A percentile compares a stretch with the other conserved stretches of the same genome.
phyloP scores from a whole-genome alignment of 2,329 filamentous ascomycete species.

The Malbranchea cinnamomea region DNA sequence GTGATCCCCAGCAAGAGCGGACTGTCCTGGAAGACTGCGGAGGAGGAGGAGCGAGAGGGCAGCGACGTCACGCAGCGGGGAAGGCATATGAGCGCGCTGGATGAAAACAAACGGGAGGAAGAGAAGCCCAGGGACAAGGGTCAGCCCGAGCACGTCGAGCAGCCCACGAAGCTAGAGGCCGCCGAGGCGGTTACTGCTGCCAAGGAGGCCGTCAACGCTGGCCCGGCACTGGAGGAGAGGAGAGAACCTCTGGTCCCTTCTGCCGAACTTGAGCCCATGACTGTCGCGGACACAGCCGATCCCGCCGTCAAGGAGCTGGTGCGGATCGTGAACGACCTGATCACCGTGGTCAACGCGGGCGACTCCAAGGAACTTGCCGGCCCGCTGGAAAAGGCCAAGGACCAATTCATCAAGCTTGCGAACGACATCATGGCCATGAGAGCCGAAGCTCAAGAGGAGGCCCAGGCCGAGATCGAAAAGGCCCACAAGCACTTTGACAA shows the following conservation, averaged over 20 bases:
- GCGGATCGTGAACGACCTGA: slow-evolving; percentile 91
- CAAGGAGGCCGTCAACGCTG: slow-evolving; percentile 19
- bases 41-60: slow-evolving; percentile 40
- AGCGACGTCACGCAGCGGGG: slow-evolving; percentile 42
- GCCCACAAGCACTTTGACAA: slow-evolving; percentile 67
- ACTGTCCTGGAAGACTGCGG: slow-evolving; percentile 62
- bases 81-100: slow-evolving; percentile 31
- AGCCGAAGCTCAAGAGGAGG: slow-evolving; percentile 50
- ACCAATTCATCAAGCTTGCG: slow-evolving; percentile 63
- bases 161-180: slow-evolving; percentile 16
- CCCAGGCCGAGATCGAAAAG: slow-evolving; percentile 58
- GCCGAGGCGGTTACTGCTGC: slow-evolving; percentile 17
- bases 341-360: slow-evolving; percentile 82
- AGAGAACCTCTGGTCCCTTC: slow-evolving; percentile 31
- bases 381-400: slow-evolving; percentile 73
- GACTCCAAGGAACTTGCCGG: slow-evolving; percentile 61
- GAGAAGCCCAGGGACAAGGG: slow-evolving; percentile 20
- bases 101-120: slow-evolving; percentile 11
- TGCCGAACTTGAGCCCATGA: slow-evolving; percentile 58
- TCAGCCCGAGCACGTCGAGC: slow-evolving; percentile 16
- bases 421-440: slow-evolving; percentile 63
- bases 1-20: slow-evolving; percentile 77
- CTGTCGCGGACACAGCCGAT: slow-evolving; percentile 61
- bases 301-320: slow-evolving; percentile 85
- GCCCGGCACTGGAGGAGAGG: slow-evolving; percentile 18